Evolutionary conservation across 768 basidiomycete genomes (phyloP).

Genomic region (Cystofilobasidium ferigula): DNA sequence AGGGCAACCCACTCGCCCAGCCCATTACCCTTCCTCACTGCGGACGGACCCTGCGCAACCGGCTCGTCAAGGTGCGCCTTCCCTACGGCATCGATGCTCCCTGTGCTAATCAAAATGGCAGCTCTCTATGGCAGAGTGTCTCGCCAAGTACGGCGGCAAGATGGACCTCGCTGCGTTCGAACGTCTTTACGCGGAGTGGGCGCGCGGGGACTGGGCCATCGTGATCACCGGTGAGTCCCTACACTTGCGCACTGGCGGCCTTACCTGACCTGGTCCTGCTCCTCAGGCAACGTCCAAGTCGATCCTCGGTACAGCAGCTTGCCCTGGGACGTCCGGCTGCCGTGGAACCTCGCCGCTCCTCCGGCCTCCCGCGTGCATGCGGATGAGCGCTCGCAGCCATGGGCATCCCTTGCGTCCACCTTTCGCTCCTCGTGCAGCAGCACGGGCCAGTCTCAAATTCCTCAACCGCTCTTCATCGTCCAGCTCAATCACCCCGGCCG

Average conservation of each 20-base stretch:
- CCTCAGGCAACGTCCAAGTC: conserved; percentile 36
- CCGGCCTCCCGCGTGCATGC: conserved; percentile 10
- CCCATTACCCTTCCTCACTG: not conserved
- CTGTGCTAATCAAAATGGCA: conserved; percentile 34
- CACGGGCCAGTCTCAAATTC: not conserved
- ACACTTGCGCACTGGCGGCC: conserved; percentile 36
- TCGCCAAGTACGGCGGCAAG: conserved; percentile 56
- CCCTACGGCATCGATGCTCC: not conserved
- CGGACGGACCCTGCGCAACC: conserved; percentile 38
- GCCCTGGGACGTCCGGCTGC: conserved; percentile 29
- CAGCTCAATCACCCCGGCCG: conserved; percentile 71
- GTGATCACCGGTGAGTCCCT: conserved; percentile 41
- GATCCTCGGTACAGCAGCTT: conserved; percentile 32
- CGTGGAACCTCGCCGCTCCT: conserved; percentile 10
- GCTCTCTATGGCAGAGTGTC: conserved; percentile 85
- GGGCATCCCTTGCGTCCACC: not conserved
- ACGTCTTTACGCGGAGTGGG: conserved; percentile 64
- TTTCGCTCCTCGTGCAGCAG: conserved; percentile 14
- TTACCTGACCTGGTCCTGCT: conserved; percentile 52
- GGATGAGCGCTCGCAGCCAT: conserved; percentile 22
- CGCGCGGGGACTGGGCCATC: conserved; percentile 70
- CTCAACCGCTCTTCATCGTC: conserved; percentile 51
- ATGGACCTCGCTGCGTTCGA: conserved; percentile 58
- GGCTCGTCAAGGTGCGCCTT: conserved; percentile 43
- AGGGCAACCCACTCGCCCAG: not conserved